These are phyloP conservation scores for Kurtzmaniella quercitrusa DNA, from an alignment of 1,139 yeast genomes.

Conservation along the genomic window DNA sequence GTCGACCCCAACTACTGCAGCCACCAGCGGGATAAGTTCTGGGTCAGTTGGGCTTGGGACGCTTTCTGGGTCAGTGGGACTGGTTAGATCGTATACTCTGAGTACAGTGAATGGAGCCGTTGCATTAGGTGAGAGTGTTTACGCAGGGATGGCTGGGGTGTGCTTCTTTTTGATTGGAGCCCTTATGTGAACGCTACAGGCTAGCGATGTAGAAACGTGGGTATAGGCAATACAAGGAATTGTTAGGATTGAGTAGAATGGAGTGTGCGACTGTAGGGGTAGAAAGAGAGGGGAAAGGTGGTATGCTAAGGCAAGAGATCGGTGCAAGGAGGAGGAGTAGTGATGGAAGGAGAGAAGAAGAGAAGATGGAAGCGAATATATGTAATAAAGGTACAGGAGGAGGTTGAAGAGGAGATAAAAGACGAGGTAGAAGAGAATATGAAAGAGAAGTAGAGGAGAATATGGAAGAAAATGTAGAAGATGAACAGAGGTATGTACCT, in stretches of 20 bases:
- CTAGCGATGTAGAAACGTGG: background rate
- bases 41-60: constrained; percentile 40
- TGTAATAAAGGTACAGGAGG: too few species aligned
- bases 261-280: too few species aligned
- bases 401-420: too few species aligned
- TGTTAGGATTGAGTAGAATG: background rate
- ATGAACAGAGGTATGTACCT: too few species aligned
- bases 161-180: constrained; percentile 13
- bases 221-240: background rate
- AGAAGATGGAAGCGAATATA: too few species aligned
- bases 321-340: too few species aligned
- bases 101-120: constrained; percentile 19
- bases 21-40: constrained; percentile 16
- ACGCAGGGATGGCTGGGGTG: constrained; percentile 14
- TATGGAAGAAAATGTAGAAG: too few species aligned
- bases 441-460: too few species aligned
- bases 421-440: too few species aligned
- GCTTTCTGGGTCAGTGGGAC: constrained; percentile 31
- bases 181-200: constrained; percentile 3
- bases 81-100: constrained; percentile 26
- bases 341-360: too few species aligned
- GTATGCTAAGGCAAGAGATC: too few species aligned
- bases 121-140: constrained; percentile 7
- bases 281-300: too few species aligned
- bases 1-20: constrained; percentile 19